These are phyloP conservation scores for Penicillium daleae DNA, from an alignment of 495 filamentous ascomycete genomes.

Conservation along the genomic window DNA sequence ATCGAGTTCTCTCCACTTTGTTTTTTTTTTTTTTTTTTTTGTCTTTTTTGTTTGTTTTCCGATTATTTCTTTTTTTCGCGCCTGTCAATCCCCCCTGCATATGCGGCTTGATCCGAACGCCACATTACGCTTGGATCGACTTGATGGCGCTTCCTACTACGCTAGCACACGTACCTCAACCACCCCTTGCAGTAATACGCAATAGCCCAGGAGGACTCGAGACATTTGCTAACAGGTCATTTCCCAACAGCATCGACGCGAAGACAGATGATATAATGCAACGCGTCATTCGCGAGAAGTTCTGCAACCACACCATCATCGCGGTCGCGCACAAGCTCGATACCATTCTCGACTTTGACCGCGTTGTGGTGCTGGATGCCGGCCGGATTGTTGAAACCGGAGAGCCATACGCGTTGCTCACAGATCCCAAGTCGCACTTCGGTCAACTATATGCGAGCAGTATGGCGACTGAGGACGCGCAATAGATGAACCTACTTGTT, in stretches of 20 bases:
- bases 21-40: slow-evolving; percentile 15
- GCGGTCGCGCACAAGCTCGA: slow-evolving; percentile 67
- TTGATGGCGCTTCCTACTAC: not conserved
- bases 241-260: slow-evolving; percentile 50
- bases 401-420: slow-evolving; percentile 41
- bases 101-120: slow-evolving; percentile 28
- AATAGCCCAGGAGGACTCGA: not conserved
- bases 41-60: too few relatives aligned
- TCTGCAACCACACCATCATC: slow-evolving; percentile 60
- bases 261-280: slow-evolving; percentile 63
- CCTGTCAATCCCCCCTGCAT: slow-evolving; percentile 33
- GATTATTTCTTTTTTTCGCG: slow-evolving; percentile 8
- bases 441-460: slow-evolving; percentile 37
- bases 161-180: not conserved
- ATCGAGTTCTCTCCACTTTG: slow-evolving; percentile 6
- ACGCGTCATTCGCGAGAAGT: slow-evolving; percentile 60
- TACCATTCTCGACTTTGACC: slow-evolving; percentile 59
- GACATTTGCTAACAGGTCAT: slow-evolving; percentile 10
- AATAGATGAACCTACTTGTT: slow-evolving; percentile 11
- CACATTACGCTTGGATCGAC: slow-evolving; percentile 15
- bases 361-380: slow-evolving; percentile 50
- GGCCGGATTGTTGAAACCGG: slow-evolving; percentile 53
- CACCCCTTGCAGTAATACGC: slow-evolving; percentile 21
- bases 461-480: slow-evolving; percentile 27
- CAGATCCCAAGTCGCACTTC: slow-evolving; percentile 37